These are phyloP conservation scores for Striga hermonthica DNA, from an alignment of 305 asterid genomes.

Conservation along the genomic window DNA sequence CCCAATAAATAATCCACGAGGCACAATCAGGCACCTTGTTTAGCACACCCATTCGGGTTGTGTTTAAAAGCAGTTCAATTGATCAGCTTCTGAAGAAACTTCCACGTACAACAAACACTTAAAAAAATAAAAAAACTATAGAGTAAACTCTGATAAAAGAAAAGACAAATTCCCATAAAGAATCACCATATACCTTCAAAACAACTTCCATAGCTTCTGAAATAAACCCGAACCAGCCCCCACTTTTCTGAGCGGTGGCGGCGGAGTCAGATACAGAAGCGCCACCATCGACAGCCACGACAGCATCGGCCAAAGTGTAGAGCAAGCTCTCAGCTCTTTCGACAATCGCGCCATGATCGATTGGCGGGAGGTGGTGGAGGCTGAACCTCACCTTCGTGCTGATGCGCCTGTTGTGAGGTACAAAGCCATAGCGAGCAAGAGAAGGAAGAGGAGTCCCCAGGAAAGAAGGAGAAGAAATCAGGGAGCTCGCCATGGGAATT, in stretches of 20 bases:
- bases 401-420: slow-evolving; percentile 44
- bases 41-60: too few species aligned
- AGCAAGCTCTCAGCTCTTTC: slow-evolving; percentile 76
- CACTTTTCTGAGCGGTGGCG: slow-evolving; percentile 54
- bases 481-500: slow-evolving; percentile 71
- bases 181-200: slow-evolving; percentile 54
- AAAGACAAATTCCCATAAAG: neutral
- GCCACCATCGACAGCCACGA: slow-evolving; percentile 57
- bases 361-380: slow-evolving; percentile 52
- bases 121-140: too few species aligned
- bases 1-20: too few species aligned
- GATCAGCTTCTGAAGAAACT: too few species aligned
- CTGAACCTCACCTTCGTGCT: slow-evolving; percentile 62
- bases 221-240: slow-evolving; percentile 96
- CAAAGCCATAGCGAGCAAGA: slow-evolving; percentile 45
- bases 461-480: slow-evolving; percentile 68
- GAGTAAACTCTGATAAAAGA: too few species aligned
- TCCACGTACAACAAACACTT: too few species aligned
- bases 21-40: too few species aligned
- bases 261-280: slow-evolving; percentile 43
- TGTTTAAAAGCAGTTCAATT: too few species aligned
- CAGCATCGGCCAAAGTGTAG: slow-evolving; percentile 93
- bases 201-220: slow-evolving; percentile 97
- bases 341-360: slow-evolving; percentile 50
- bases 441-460: slow-evolving; percentile 64